Conservation (phyloP, 495 filamentous ascomycete genomes). For the Hypoxylon fragiforme region DNA sequence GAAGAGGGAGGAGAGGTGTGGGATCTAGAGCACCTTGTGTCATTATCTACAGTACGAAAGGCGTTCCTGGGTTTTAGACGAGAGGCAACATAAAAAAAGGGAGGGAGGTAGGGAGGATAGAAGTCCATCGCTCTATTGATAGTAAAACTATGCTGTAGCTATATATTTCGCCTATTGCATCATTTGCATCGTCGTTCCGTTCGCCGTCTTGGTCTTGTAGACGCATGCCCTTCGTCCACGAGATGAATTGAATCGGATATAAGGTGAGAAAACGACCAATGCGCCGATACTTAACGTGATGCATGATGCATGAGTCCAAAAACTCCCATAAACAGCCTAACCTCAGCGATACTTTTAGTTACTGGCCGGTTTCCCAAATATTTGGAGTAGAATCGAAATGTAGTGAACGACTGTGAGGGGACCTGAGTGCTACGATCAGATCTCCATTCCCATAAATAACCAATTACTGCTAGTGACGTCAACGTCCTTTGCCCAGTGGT, state of each 20-base stretch:
- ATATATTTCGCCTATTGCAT: conserved; percentile 17
- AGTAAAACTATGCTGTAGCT: conserved; percentile 23
- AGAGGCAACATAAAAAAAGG: neutral
- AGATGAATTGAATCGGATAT: conserved; percentile 24
- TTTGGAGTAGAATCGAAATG: conserved; percentile 7
- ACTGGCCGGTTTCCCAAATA: conserved; percentile 4
- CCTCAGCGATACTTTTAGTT: conserved; percentile 10
- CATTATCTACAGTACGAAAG: conserved; percentile 9
- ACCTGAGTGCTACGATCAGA: conserved; percentile 49
- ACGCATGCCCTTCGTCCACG: conserved; percentile 1
- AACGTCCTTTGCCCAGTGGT: conserved; percentile 63
- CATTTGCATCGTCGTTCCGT: conserved; percentile 15
- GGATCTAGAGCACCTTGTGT: conserved; percentile 16
- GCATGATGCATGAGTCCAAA: conserved; percentile 13
- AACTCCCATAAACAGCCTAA: conserved; percentile 29
- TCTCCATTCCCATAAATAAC: conserved; percentile 85
- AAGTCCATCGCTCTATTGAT: conserved; percentile 31
- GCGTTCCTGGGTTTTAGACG: conserved; percentile 24
- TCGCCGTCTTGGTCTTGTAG: conserved; percentile 12
- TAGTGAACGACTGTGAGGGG: conserved; percentile 4
- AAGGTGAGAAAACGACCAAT: conserved; percentile 9
- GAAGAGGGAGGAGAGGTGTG: conserved; percentile 9
- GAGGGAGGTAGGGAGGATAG: conserved; percentile 9
- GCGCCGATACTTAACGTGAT: conserved; percentile 13
- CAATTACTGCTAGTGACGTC: conserved; percentile 70